A percentile compares a stretch with the other conserved stretches of the same genome.
Conservation (phyloP, 2,329 filamentous ascomycete genomes). For the Clarireedia paspali region DNA sequence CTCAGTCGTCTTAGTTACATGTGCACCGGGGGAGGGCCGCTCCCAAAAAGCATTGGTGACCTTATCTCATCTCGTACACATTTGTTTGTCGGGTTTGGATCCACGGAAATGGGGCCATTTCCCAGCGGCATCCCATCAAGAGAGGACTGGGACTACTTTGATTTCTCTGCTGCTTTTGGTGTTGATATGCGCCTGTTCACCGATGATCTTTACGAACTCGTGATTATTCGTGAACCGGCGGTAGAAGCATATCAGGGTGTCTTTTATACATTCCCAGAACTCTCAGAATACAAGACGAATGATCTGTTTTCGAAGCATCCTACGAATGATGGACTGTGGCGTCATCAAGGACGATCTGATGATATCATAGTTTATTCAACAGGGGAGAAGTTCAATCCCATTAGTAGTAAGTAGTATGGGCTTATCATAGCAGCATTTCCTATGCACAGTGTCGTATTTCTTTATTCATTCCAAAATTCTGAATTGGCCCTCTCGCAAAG, state of each 20-base stretch:
- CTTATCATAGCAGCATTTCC: too few relatives aligned
- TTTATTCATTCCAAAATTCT: too few relatives aligned
- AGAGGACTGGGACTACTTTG: slow-evolving; percentile 2
- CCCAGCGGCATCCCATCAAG: neutral
- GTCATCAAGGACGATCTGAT: slow-evolving; percentile 31
- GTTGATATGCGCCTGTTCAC: neutral
- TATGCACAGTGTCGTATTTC: too few relatives aligned
- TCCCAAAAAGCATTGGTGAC: neutral
- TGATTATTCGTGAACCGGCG: slow-evolving; percentile 12
- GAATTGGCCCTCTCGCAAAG: too few relatives aligned
- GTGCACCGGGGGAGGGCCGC: neutral
- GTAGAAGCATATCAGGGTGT: slow-evolving; percentile 21
- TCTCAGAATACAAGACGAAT: slow-evolving; percentile 29
- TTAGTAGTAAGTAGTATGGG: too few relatives aligned
- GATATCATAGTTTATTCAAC: slow-evolving; percentile 36
- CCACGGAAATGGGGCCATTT: slow-evolving; percentile 1
- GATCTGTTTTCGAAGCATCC: slow-evolving; percentile 34
- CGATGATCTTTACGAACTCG: slow-evolving; percentile 21
- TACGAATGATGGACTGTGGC: slow-evolving; percentile 29
- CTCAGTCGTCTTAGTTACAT: neutral
- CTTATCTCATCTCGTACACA: neutral
- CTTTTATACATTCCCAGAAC: slow-evolving; percentile 31
- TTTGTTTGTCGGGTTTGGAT: neutral
- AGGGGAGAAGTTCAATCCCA: slow-evolving; percentile 38
- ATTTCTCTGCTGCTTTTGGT: slow-evolving; percentile 1